These are phyloP conservation scores for Phytophthora quininea DNA, from an alignment of 352 stramenopile species.

Conservation along the genomic window DNA sequence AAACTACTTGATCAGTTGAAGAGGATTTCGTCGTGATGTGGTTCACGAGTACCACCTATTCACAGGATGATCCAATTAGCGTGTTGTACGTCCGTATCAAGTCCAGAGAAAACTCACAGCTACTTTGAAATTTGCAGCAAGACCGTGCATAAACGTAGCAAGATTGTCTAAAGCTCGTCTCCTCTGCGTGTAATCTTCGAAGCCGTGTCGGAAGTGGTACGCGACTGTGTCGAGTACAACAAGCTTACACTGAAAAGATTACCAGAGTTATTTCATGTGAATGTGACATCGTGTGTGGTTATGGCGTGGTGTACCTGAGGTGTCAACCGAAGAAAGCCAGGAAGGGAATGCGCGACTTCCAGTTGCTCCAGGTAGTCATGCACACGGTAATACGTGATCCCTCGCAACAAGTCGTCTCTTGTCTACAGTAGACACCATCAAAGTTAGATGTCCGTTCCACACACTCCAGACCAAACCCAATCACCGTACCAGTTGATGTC, in stretches of 20 bases:
- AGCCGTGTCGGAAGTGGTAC: constrained; percentile 93
- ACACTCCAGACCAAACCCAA: constrained; percentile 14
- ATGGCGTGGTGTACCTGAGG: constrained; percentile 30
- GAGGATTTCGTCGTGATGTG: constrained; percentile 71
- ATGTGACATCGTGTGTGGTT: neutral
- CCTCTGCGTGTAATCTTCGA: constrained; percentile 75
- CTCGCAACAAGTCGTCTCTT: constrained; percentile 83
- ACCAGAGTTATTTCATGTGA: neutral
- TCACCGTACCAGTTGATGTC: constrained; percentile 34
- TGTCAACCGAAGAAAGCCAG: constrained; percentile 50
- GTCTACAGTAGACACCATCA: constrained; percentile 30
- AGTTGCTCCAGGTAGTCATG: constrained; percentile 92
- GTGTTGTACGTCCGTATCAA: no score
- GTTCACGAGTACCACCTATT: constrained; percentile 70
- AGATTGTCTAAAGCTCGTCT: constrained; percentile 73
- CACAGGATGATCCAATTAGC: neutral
- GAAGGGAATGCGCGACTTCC: constrained; percentile 83
- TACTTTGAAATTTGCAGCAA: constrained; percentile 63
- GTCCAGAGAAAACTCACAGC: constrained; percentile 32
- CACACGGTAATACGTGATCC: constrained; percentile 77
- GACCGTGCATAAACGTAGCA: constrained; percentile 66
- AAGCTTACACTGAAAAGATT: constrained; percentile 67
- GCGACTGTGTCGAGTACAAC: constrained; percentile 94
- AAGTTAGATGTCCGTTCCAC: neutral
- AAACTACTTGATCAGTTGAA: constrained; percentile 9